Percentiles rank a stretch among this genome's conserved stretches.
phyloP scores from a whole-genome alignment of 1,284 basidiomycete species.

The Fomitopsis pinicola region DNA sequence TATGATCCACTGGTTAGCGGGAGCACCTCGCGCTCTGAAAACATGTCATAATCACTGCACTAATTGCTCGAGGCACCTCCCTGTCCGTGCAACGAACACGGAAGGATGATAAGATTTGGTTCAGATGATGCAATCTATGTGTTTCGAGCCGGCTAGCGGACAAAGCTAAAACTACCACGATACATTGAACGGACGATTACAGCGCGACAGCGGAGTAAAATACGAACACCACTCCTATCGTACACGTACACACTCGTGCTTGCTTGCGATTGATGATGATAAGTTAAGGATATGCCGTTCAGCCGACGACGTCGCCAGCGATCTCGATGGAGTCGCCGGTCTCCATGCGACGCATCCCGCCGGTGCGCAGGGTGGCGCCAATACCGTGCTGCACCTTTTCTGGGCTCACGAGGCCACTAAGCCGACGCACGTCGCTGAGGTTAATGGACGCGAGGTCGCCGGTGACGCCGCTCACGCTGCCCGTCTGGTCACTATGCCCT shows the following conservation, averaged over 20 bases:
- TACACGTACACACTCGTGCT: neutral
- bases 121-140: neutral
- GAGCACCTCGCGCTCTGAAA: too few relatives aligned
- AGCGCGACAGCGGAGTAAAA: neutral
- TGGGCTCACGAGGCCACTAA: neutral
- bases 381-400: constrained; percentile 5
- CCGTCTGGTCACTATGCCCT: neutral
- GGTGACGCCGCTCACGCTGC: neutral
- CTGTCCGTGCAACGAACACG: too few relatives aligned
- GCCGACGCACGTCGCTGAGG: neutral
- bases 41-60: too few relatives aligned
- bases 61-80: too few relatives aligned
- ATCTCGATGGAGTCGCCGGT: constrained; percentile 18
- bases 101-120: neutral
- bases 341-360: constrained; percentile 13
- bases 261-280: neutral
- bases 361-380: constrained; percentile 6
- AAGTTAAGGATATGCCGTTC: neutral
- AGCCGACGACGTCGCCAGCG: constrained; percentile 13
- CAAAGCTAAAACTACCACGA: neutral
- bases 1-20: too few relatives aligned
- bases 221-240: neutral
- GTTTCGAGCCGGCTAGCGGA: neutral
- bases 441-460: neutral
- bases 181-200: neutral